Conservation (phyloP, 2,329 filamentous ascomycete genomes). For the Pyricularia pennisetigena region DNA sequence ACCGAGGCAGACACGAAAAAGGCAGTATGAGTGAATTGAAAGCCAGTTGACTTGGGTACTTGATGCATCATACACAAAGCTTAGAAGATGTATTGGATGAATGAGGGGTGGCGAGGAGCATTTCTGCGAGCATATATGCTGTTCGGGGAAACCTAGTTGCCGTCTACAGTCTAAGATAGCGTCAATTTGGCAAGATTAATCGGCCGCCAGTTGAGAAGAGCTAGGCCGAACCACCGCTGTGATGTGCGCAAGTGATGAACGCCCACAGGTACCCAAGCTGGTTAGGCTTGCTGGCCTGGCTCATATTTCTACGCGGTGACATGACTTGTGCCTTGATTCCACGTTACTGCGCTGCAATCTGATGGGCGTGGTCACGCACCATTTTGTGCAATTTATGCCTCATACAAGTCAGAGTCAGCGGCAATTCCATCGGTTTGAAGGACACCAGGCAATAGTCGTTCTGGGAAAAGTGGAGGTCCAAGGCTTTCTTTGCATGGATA, state of each 20-base stretch:
- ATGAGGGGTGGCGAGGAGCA: background rate
- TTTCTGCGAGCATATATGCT: background rate
- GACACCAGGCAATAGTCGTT: background rate
- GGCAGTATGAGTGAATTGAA: slow-evolving; percentile 13
- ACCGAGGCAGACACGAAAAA: slow-evolving; percentile 32
- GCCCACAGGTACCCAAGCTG: background rate
- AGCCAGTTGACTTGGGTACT: background rate
- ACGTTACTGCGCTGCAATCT: background rate
- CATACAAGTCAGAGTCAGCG: background rate
- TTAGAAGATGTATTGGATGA: background rate
- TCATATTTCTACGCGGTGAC: background rate
- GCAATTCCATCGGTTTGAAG: background rate
- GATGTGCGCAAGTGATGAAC: background rate
- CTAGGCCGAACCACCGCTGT: background rate
- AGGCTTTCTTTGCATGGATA: background rate
- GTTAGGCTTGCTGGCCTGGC: background rate
- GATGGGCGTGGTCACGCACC: background rate
- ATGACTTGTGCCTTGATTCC: background rate
- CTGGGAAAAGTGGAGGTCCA: background rate
- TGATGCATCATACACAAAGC: background rate
- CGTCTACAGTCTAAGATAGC: background rate
- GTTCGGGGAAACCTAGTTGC: background rate
- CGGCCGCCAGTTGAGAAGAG: background rate
- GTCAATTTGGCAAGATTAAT: background rate
- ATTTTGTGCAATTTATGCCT: background rate